These are phyloP conservation scores for Neurospora sp. DNA, from an alignment of 495 filamentous ascomycete genomes.

Conservation along the genomic window DNA sequence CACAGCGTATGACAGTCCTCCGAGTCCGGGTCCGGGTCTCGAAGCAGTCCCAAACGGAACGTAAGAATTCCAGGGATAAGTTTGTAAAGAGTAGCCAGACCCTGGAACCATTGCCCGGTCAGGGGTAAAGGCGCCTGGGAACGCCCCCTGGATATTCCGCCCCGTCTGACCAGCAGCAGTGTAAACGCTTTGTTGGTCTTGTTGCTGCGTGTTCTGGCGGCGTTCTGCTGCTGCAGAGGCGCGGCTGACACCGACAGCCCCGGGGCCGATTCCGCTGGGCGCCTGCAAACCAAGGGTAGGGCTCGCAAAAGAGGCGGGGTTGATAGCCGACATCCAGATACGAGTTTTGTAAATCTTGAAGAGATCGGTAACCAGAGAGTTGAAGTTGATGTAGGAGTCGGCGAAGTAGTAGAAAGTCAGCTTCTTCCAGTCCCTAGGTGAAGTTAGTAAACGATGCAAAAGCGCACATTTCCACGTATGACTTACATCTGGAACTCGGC, in stretches of 20 bases:
- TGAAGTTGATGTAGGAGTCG: conserved; percentile 97
- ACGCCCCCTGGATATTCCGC: conserved; percentile 27
- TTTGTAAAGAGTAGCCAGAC: conserved; percentile 23
- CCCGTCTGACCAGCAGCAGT: conserved; percentile 18
- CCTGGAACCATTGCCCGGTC: conserved; percentile 25
- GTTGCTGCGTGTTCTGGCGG: conserved; percentile 35
- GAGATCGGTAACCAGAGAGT: conserved; percentile 87
- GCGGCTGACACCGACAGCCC: conserved; percentile 41
- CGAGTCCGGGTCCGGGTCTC: conserved; percentile 22
- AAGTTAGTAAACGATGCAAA: conserved; percentile 5
- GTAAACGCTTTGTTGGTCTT: conserved; percentile 19
- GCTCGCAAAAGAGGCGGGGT: conserved; percentile 93
- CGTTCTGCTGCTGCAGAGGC: conserved; percentile 32
- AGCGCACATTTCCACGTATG: neutral
- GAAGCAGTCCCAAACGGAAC: conserved; percentile 31
- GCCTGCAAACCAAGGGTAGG: conserved; percentile 60
- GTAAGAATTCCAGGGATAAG: conserved; percentile 36
- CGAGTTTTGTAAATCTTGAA: conserved; percentile 99
- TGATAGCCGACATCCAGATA: conserved; percentile 99
- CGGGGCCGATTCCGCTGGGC: conserved; percentile 51
- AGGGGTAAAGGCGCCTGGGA: conserved; percentile 24
- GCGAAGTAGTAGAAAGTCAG: conserved; percentile 98
- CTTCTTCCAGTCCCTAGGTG: conserved; percentile 92
- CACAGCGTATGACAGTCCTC: conserved; percentile 11
- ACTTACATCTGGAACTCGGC: conserved; percentile 98